Evolutionary conservation across 805 yeast species (phyloP), one percentile per base, ranked within the genome.

Genomic region (Hemisphaericaspora nanyangensis): DNA sequence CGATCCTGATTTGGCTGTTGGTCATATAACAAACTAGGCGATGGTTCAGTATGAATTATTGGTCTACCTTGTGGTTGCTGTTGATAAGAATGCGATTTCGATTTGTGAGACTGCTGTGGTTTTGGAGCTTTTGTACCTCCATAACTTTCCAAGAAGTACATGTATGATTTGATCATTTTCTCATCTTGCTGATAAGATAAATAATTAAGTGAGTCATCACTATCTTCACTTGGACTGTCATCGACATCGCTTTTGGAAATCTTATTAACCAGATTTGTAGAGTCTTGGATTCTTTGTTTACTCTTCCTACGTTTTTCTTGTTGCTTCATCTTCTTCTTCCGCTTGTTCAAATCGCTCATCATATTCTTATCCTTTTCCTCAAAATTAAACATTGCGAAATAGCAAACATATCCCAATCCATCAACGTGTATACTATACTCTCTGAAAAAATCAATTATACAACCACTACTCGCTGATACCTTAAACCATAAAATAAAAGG

Each of bases 391-490:
- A 87, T 86, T 2, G 98, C 98, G 70, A 82, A 88, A 22, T 87
- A 82, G 55, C 98, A 91, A 28, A 93, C 95, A 54, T 90, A 84
- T 0, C 99, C 99, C 29, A 93, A 67, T 0, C 96, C 98, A 63
- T 90, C 97, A 34, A 90, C 87, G 57, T 91, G 93, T 10, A 89
- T 81, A 10, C 95, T 81, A 49, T 78, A 83, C 43, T 91, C 97
- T 40, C 98, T 67, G 59, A 91, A 87, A 54, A 93, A 93, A 55
- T 93, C 98, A 24, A 93, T 77, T 32, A 93, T 84, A 19, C 78
- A 71, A 20, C 85, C 90, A 11, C 91, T 69, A 18, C 79, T 73
- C 36, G 74, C 73, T 3, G 96, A 88, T 19, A 93, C 66, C 15
- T 87, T 78, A 54, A 83, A 80, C 85, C 95, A 89, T 15, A 93